Base-by-base conservation (phyloP, 306 rosid genomes). In the Cicer yamashitae region DNA sequence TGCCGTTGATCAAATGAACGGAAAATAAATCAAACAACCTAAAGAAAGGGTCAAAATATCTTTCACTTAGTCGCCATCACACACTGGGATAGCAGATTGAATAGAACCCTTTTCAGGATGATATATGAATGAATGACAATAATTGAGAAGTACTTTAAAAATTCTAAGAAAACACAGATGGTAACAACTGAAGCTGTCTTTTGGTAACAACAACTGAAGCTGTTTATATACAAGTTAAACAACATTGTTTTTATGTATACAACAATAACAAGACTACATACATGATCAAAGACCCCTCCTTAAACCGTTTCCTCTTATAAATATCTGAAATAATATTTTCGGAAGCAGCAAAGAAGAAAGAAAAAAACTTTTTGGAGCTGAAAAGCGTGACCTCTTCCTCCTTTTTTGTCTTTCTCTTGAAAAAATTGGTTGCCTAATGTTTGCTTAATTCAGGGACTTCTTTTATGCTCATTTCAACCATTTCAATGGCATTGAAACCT, bases 391-490 rank as follows among this genome's bases (percentile, higher is more conserved):
- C 71, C 91, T 77, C 86, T 86, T 74, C 76, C 87, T 80, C 20
- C 79, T 78, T 86, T 74, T 80, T 66, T 72, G 79, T 64, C 80
- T 54, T 72, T 76, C 70, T 38, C 70, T 78, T 77, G 3, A 2
- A 63, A 82, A 79, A 46, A 67, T 47, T 43, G 74, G 56, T 39
- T 50, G 39, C 4, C 14, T 87, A 84, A 44, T 84, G 90, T 87
- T 86, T 94, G 84, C 69, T 68, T 10, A 74, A 71, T 84, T 92
- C 97, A 10, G 99, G 93, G 70, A 65, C 92, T 86, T 96, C 99
- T 77, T 85, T 84, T 66, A 96, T 88, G 86, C 89, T 96, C 99
- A 94, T 90, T 44, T 88, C 97, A 57, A 90, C 90, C 90, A 87
- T 89, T 53, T 87, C 96, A 8, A 94, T 76, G 0, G 80, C 74